phyloP scores from a whole-genome alignment of 2,329 filamentous ascomycete species.

The Diaporthe citriasiana region DNA sequence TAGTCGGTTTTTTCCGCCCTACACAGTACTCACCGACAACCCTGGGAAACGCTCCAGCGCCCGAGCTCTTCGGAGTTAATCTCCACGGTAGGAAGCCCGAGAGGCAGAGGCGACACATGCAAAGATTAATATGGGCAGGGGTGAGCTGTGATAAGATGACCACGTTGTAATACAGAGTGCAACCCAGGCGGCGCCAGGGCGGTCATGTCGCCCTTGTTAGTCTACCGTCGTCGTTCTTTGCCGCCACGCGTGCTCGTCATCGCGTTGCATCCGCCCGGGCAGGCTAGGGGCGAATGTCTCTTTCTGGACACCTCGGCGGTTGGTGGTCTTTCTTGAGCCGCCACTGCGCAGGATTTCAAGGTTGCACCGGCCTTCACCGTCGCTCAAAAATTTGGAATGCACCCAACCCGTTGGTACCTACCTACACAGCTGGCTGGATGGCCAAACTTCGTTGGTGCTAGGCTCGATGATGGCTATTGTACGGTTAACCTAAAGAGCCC shows the following conservation, averaged over 20 bases:
- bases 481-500: background rate
- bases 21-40: background rate
- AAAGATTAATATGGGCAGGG: conserved; percentile 2
- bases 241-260: conserved; percentile 29
- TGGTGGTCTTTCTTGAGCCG: conserved; percentile 1
- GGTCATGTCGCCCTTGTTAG: background rate
- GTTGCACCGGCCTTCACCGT: background rate
- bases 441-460: background rate
- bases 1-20: background rate
- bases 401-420: background rate
- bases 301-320: background rate
- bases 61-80: background rate
- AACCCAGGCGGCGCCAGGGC: background rate
- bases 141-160: background rate
- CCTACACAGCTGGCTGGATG: background rate
- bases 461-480: background rate
- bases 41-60: background rate
- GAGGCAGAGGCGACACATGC: too few relatives aligned
- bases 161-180: background rate
- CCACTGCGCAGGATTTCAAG: conserved; percentile 2
- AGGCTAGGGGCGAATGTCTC: background rate
- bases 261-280: background rate
- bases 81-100: background rate
- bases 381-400: background rate
- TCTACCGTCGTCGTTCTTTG: conserved; percentile 2